Conservation (phyloP, 2,329 filamentous ascomycete genomes). For the Alternaria metachromatica region DNA sequence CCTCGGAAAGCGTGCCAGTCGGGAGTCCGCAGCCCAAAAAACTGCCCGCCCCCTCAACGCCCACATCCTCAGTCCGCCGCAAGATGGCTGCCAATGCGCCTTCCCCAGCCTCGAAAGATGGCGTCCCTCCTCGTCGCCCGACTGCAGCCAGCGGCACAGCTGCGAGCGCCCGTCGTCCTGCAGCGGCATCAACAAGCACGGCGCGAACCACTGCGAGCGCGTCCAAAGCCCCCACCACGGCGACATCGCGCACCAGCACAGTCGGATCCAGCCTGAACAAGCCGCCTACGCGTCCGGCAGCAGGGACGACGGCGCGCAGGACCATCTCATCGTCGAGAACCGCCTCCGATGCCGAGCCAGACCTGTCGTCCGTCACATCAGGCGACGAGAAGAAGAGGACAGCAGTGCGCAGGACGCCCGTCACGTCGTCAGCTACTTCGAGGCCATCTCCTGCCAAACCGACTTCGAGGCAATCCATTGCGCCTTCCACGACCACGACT, state of each 20-base stretch:
- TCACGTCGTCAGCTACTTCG: constrained; percentile 23
- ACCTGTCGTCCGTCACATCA: constrained; percentile 43
- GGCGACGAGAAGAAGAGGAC: constrained; percentile 47
- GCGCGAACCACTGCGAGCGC: constrained; percentile 34
- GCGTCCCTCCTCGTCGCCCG: constrained; percentile 38
- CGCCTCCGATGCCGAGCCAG: constrained; percentile 41
- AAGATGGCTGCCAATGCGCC: constrained; percentile 45
- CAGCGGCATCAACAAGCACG: constrained; percentile 26
- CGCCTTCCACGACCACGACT: constrained; percentile 25
- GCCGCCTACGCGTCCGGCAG: constrained; percentile 44
- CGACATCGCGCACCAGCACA: constrained; percentile 35
- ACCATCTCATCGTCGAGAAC: constrained; percentile 29
- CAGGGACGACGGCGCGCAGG: constrained; percentile 32
- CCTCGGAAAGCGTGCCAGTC: constrained; percentile 9
- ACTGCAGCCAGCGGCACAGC: constrained; percentile 19
- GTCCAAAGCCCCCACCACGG: constrained; percentile 31
- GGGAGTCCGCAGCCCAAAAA: constrained; percentile 20
- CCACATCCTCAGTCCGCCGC: constrained; percentile 38
- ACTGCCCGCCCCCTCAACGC: constrained; percentile 32
- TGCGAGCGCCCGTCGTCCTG: constrained; percentile 31
- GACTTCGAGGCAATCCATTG: constrained; percentile 18
- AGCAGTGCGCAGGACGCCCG: constrained; percentile 34
- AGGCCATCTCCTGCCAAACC: not conserved
- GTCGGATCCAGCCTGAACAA: constrained; percentile 44
- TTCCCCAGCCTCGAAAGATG: constrained; percentile 36